Evolutionary conservation across 306 rosid genomes (phyloP), one percentile per base, ranked within the genome.

Genomic region (Fragaria iinumae): DNA sequence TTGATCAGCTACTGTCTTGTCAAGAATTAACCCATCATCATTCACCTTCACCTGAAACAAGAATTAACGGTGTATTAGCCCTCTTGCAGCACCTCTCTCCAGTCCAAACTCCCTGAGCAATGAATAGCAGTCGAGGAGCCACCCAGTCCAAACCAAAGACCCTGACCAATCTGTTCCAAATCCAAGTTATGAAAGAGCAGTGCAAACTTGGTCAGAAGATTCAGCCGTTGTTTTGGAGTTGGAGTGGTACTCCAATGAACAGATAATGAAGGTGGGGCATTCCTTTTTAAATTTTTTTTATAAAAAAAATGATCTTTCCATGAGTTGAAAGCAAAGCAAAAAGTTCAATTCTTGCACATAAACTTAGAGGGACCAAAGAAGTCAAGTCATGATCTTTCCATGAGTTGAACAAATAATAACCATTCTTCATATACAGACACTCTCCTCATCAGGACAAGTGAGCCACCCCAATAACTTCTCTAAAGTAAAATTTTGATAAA

Each of bases 1-100:
- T 88, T 95, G 97, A 86, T 95, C 97, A 74, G 97, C 91, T 50
- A 95, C 84, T 38, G 99, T 87, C 80, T 85, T 89, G 87, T 92
- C 97, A 76, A 92, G 97, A 81, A 92, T 84, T 80, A 95, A 83
- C 78, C 85, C 85, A 77, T 92, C 97, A 47, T 92, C 99, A 6
- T 86, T 88, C 85, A 91, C 86, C 97, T 95, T 76, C 73, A 85
- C 74, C 78, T 14, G 78, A 47, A 80, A 60, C 77, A 68, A 49
- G 76, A 36, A 29, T 62, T 7, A 18, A 62, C 41, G 2, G 20
- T 2, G 4, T 62, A 29, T 62, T 4, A 62, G 20, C 11, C 39
- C 14, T 7, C 16, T 62, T 38, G 32, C 20, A 4, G 67, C 39
- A 13, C 41, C 67, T 25, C 67, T 62, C 66, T 60, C 17, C 7